Evolutionary conservation across 2,329 filamentous ascomycete genomes (phyloP).

Genomic region (Niveomyces coronatus): DNA sequence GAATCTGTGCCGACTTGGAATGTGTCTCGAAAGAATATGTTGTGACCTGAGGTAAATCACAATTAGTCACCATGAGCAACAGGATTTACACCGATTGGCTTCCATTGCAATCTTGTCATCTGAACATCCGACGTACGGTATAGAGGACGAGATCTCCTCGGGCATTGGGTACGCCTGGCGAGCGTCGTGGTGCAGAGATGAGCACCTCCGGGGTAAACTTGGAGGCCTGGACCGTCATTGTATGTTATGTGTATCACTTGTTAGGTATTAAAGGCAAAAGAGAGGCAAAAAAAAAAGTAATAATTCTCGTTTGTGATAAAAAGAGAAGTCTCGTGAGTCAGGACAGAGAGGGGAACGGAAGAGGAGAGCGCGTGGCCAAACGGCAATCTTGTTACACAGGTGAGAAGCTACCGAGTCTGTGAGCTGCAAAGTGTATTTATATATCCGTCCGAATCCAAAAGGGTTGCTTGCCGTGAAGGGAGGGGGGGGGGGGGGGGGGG

Average conservation of each 20-base stretch:
- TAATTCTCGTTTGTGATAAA: neutral
- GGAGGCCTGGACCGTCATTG: constrained; percentile 59
- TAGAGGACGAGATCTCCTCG: constrained; percentile 56
- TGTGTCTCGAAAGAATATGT: constrained; percentile 75
- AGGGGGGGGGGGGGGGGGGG: too few relatives aligned
- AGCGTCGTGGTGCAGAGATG: constrained; percentile 64
- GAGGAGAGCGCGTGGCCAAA: too few relatives aligned
- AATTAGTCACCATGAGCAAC: neutral
- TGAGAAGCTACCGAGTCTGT: too few relatives aligned
- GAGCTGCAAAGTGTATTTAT: too few relatives aligned
- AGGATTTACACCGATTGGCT: neutral
- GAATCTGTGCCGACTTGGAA: constrained; percentile 55
- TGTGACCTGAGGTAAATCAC: constrained; percentile 36
- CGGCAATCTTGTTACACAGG: too few relatives aligned
- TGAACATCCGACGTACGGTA: constrained; percentile 45
- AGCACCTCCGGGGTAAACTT: constrained; percentile 71
- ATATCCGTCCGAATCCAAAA: too few relatives aligned
- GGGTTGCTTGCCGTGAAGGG: neutral
- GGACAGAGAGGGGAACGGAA: neutral
- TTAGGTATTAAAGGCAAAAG: constrained; percentile 11
- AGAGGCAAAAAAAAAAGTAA: neutral
- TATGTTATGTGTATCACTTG: constrained; percentile 10
- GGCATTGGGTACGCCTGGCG: constrained; percentile 57
- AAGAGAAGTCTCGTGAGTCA: neutral
- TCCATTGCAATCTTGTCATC: constrained; percentile 2